These are phyloP conservation scores for Phytophthora pistaciae DNA, from an alignment of 352 stramenopile species.

Conservation along the genomic window DNA sequence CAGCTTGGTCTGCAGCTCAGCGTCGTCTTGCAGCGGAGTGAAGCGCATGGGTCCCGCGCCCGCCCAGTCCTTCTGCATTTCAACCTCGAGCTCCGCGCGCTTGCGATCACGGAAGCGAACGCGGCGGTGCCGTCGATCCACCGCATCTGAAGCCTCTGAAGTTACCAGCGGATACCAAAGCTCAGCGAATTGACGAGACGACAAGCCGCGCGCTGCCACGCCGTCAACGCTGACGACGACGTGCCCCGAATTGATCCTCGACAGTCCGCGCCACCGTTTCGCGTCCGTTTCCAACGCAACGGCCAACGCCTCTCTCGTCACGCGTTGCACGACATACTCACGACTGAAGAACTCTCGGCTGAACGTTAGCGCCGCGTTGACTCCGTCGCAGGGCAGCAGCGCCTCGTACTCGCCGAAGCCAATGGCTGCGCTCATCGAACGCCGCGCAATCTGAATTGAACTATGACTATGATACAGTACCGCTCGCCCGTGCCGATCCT, in stretches of 20 bases:
- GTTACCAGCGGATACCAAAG: constrained; percentile 30
- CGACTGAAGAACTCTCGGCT: constrained; percentile 53
- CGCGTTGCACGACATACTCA: constrained; percentile 49
- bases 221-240: constrained; percentile 45
- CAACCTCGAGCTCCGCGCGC: constrained; percentile 43
- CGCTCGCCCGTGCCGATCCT: not conserved
- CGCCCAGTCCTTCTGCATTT: constrained; percentile 40
- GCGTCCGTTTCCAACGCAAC: constrained; percentile 16
- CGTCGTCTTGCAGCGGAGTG: constrained; percentile 14
- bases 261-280: constrained; percentile 26
- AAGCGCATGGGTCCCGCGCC: constrained; percentile 6
- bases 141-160: not conserved
- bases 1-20: constrained; percentile 27
- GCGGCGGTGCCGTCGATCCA: not conserved
- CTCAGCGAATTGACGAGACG: constrained; percentile 40
- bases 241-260: constrained; percentile 37
- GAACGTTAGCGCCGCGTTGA: constrained; percentile 30
- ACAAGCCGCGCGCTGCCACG: constrained; percentile 26
- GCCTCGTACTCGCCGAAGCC: constrained; percentile 48
- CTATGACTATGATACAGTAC: not conserved
- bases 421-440: constrained; percentile 22
- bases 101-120: constrained; percentile 44
- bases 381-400: constrained; percentile 23
- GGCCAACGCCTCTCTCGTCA: constrained; percentile 19
- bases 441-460: constrained; percentile 17